Base-by-base conservation (phyloP, 2,329 filamentous ascomycete species). In the Pseudocercospora fuligena region DNA sequence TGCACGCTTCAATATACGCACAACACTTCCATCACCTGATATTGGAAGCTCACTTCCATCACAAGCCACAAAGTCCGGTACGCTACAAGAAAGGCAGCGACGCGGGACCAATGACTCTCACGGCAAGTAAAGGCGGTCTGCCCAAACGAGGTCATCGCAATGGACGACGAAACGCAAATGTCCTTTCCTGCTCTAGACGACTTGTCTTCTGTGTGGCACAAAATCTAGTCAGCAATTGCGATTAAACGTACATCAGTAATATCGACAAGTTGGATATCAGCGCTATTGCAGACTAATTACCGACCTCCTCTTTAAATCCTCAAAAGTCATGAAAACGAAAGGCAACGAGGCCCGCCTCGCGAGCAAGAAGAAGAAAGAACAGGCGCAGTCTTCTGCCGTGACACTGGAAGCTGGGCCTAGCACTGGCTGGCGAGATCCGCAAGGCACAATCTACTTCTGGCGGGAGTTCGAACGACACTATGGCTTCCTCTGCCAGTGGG, bases 401-500 rank as follows among this genome's bases (percentile, higher is more conserved):
- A 5, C n/a, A 14, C 7, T 7, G 2, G 11, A 51, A 14, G 2
- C 19, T 12, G 19, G 23, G n/a, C 19, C 23, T 3, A 21, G 19
- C 19, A 25, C 5, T 12, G 51, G 21, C 21, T 21, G 6, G 12
- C 21, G 25, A 23, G 25, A 54, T n/a, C 14, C 51, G 8, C 25
- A n/a, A 14, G 16, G 25, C 25, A 54, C 51, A 1, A 54, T 80
- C 54, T 80, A 72, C 69, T 80, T 80, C 74, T 80, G 75, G 76
- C 72, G 75, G 31, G 74, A 76, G 40, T 80, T 79, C 11, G 81
- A 86, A 64, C 70, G 78, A 0, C 73, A 78, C 2, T 78, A 83
- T 29, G 87, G 86, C 47, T 89, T 83, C 76, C 81, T 90, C 16
- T 87, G 84, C 0, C 88, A 91, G 76, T 90, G 87, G 87, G 88